Evolutionary conservation across 2,329 filamentous ascomycete genomes (phyloP).

Genomic region (Paraconiothyrium brasiliense): DNA sequence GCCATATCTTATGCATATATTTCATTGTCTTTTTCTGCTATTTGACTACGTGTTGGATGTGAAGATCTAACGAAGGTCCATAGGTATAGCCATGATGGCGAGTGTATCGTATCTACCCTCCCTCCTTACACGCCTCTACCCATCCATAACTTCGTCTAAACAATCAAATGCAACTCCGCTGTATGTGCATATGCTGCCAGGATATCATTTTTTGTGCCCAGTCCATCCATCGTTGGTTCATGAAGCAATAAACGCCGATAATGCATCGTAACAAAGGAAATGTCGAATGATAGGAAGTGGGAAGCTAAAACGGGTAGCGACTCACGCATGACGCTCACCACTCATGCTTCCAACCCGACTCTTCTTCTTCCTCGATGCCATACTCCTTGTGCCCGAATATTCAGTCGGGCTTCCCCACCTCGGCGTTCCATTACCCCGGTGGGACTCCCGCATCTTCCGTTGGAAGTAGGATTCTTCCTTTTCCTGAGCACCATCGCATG

Average conservation of each 20-base stretch:
- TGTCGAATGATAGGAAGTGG: not conserved
- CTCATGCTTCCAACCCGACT: not conserved
- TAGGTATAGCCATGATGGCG: not conserved
- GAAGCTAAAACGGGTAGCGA: no score
- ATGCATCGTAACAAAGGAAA: not conserved
- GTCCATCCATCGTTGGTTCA: no score
- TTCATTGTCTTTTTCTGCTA: no score
- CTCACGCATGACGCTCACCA: not conserved
- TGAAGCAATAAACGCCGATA: not conserved
- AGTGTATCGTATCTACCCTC: not conserved
- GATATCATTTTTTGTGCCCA: not conserved
- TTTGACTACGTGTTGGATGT: no score
- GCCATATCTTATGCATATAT: no score
- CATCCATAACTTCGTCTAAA: not conserved
- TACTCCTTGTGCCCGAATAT: conserved; percentile 43
- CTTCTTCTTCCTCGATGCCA: conserved; percentile 38
- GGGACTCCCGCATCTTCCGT: conserved; percentile 4
- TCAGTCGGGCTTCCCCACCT: conserved; percentile 30
- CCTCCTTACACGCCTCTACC: not conserved
- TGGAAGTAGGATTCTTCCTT: conserved; percentile 22
- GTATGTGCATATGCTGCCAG: not conserved
- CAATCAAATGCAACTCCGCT: not conserved
- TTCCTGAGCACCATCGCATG: conserved; percentile 15
- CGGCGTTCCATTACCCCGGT: conserved; percentile 1
- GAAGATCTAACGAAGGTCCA: no score